Evolutionary conservation across 2,329 filamentous ascomycete species (phyloP), one percentile per base, ranked within the genome.

Genomic region (Tolypocladium tropicale): DNA sequence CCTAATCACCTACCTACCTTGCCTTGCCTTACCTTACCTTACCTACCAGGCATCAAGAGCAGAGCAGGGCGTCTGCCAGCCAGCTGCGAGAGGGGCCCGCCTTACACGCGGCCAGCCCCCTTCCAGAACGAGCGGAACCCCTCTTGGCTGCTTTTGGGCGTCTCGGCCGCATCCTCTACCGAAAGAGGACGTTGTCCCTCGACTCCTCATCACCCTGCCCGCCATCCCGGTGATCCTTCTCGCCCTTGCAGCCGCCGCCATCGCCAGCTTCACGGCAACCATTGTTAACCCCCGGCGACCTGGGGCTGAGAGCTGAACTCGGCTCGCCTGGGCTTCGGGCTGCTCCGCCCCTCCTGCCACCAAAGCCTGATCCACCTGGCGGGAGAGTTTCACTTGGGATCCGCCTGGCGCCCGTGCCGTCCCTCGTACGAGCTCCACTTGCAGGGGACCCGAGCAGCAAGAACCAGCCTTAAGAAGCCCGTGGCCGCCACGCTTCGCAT

Each of bases 361-460:
- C 41, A 16, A 25, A 14, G 14, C 43, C 23, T 28, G 43, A 16
- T 28, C 43, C 23, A 46, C 43, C 43, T 16, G 43, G 12, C 23
- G 23, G 43, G 43, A 23, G 32, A 30, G 50, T 52, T 52, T 52
- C 50, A 37, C 50, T 23, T 36, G 30, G 30, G 34, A 28, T 48
- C 43, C 25, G 43, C 43, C 43, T 48, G 25, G 32, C 14, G 16
- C 30, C 30, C 49, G 49, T 52, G 49, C 49, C 54, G 54, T 41
- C 54, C 54, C 54, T 56, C 50, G 50, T 49, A 53, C 54, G 7
- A 50, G 28, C 28, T 52, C 54, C 54, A 52, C 54, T 39, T 7
- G 41, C 41, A 51, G 43, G 54, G 33, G 32, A 37, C 4, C 32
- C 39, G 49, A 18, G 36, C 30, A 48, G 41, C 23, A 46, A 21